These are phyloP conservation scores for Aspergillus heteromorphus DNA, from an alignment of 495 filamentous ascomycete species.

Conservation along the genomic window DNA sequence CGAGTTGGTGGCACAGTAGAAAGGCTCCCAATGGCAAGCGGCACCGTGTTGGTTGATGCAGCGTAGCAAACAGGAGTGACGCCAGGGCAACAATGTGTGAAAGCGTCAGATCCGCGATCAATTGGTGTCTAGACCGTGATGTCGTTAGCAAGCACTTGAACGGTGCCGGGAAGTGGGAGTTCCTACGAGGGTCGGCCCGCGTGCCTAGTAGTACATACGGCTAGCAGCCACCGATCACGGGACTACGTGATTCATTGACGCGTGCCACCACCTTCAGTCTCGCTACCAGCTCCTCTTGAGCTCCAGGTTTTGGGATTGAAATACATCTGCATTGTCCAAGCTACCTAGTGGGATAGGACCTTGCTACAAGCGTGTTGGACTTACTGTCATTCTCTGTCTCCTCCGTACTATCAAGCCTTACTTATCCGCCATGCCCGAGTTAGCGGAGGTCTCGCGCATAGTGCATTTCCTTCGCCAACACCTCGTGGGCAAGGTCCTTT, in stretches of 20 bases:
- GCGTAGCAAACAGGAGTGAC: not conserved
- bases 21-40: not conserved
- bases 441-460: slow-evolving; percentile 80
- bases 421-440: slow-evolving; percentile 61
- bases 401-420: not conserved
- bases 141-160: not conserved
- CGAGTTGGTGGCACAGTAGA: not conserved
- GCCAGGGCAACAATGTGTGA: not conserved
- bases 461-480: slow-evolving; percentile 77
- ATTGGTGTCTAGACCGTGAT: not conserved
- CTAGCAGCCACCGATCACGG: slow-evolving; percentile 11
- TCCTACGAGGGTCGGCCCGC: not conserved
- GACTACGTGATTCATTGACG: slow-evolving; percentile 18
- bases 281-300: not conserved
- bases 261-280: not conserved
- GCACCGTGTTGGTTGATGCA: not conserved
- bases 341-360: not conserved
- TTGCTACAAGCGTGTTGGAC: not conserved
- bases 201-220: not conserved
- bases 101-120: not conserved
- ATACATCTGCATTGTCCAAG: not conserved
- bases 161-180: not conserved
- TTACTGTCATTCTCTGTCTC: not conserved
- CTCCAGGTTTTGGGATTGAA: not conserved
- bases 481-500: slow-evolving; percentile 76